These are phyloP conservation scores for Agaricus blazei DNA, from an alignment of 768 basidiomycete species.

Conservation along the genomic window DNA sequence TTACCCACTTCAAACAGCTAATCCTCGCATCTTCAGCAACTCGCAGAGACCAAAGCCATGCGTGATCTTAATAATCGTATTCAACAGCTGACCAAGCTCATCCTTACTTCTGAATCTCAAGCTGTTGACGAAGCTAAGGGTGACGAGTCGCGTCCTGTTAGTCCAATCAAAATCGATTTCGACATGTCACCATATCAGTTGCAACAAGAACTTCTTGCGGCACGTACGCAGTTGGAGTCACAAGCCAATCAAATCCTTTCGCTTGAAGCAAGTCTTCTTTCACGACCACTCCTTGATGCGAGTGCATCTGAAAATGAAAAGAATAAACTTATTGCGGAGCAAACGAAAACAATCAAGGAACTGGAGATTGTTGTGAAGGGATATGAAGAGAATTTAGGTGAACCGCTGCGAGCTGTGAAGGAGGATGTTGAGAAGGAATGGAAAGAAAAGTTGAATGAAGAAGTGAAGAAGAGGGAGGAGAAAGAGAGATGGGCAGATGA, in stretches of 20 bases:
- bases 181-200: conserved; percentile 87
- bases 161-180: conserved; percentile 87
- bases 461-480: conserved; percentile 57
- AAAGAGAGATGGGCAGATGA: conserved; percentile 72
- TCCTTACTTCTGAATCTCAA: conserved; percentile 65
- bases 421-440: conserved; percentile 78
- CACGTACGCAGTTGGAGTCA: conserved; percentile 71
- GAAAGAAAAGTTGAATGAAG: conserved; percentile 52
- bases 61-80: conserved; percentile 76
- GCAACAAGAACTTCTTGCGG: conserved; percentile 82
- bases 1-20: neutral
- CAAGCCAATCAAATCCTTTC: conserved; percentile 83
- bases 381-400: conserved; percentile 70
- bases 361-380: conserved; percentile 67
- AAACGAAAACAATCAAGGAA: conserved; percentile 71
- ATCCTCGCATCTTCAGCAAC: conserved; percentile 44
- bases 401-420: conserved; percentile 57
- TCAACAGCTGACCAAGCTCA: conserved; percentile 78
- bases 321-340: conserved; percentile 67
- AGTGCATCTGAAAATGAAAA: conserved; percentile 70
- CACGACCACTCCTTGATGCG: conserved; percentile 61
- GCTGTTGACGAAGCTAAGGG: conserved; percentile 67
- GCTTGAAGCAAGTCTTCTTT: conserved; percentile 69
- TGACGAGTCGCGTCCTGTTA: conserved; percentile 70
- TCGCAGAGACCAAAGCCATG: conserved; percentile 83